Evolutionary conservation across 2,329 filamentous ascomycete genomes (phyloP).

Genomic region (Blastomyces parvus): DNA sequence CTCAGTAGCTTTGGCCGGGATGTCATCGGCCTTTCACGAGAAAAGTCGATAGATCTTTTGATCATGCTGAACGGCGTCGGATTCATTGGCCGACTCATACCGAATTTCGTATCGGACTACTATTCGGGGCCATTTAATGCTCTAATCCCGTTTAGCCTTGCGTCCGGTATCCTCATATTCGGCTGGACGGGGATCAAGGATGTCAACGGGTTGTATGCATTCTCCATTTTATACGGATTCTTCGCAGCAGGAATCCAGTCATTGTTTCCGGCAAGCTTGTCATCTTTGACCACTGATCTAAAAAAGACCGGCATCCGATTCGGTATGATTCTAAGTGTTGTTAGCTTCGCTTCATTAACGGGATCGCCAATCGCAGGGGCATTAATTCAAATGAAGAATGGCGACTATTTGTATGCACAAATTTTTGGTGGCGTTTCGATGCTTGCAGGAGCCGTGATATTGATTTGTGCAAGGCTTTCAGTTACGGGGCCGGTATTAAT

Average conservation of each 20-base stretch:
- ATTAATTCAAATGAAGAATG: constrained; percentile 39
- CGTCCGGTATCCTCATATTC: constrained; percentile 38
- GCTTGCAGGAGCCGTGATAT: constrained; percentile 34
- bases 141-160: constrained; percentile 43
- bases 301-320: constrained; percentile 48
- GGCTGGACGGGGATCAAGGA: constrained; percentile 51
- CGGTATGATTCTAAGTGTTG: constrained; percentile 47
- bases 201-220: constrained; percentile 48
- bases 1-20: constrained; percentile 34
- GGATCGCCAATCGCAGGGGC: constrained; percentile 48
- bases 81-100: constrained; percentile 48
- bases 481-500: constrained; percentile 29
- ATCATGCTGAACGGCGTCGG: constrained; percentile 58
- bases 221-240: constrained; percentile 55
- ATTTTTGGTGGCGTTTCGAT: constrained; percentile 42
- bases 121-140: constrained; percentile 52
- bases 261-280: constrained; percentile 55
- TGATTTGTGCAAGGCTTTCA: constrained; percentile 34
- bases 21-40: constrained; percentile 33
- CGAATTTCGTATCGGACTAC: constrained; percentile 50
- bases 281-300: constrained; percentile 45
- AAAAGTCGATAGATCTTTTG: constrained; percentile 49
- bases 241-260: constrained; percentile 55
- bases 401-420: constrained; percentile 44
- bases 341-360: constrained; percentile 45